These are phyloP conservation scores for Debaryomyces sp. DNA, from an alignment of 1,139 yeast genomes.

Conservation along the genomic window DNA sequence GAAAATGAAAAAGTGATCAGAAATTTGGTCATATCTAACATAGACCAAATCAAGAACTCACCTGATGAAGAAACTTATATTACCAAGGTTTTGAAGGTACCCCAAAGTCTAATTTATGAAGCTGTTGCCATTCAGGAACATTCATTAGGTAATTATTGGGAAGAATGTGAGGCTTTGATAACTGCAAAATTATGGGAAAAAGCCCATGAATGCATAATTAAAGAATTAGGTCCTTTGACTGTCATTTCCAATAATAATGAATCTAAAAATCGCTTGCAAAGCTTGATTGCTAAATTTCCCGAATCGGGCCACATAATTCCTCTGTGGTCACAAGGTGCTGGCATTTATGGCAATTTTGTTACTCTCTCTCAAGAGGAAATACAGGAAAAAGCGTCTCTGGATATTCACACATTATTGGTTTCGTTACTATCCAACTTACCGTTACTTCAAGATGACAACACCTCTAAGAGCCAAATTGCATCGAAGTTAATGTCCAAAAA, in stretches of 20 bases:
- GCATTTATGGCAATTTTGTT: constrained; percentile 54
- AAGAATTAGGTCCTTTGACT: constrained; percentile 68
- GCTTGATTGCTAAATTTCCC: constrained; percentile 52
- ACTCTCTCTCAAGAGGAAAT: constrained; percentile 23
- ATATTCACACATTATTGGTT: constrained; percentile 14
- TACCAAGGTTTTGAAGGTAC: constrained; percentile 43
- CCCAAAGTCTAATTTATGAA: constrained; percentile 49
- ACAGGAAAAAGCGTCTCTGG: constrained; percentile 12
- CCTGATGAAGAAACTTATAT: constrained; percentile 35
- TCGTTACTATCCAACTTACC: constrained; percentile 50
- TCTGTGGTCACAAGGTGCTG: constrained; percentile 66
- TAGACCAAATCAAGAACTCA: constrained; percentile 38
- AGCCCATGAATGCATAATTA: constrained; percentile 63
- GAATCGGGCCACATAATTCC: constrained; percentile 41
- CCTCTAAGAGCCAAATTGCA: constrained; percentile 47
- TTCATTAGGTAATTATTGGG: constrained; percentile 49
- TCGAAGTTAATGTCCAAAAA: constrained; percentile 52
- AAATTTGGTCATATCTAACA: constrained; percentile 49
- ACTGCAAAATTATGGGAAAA: constrained; percentile 62
- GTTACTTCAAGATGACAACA: constrained; percentile 28
- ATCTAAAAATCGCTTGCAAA: constrained; percentile 36
- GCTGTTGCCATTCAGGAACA: constrained; percentile 54
- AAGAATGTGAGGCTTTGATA: constrained; percentile 63
- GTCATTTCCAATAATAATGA: constrained; percentile 49
- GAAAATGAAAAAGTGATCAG: constrained; percentile 44